A percentile compares a stretch with the other conserved stretches of the same genome.
Evolutionary conservation across 345 rosid species (phyloP).

Genomic region (Bruguiera parviflora): DNA sequence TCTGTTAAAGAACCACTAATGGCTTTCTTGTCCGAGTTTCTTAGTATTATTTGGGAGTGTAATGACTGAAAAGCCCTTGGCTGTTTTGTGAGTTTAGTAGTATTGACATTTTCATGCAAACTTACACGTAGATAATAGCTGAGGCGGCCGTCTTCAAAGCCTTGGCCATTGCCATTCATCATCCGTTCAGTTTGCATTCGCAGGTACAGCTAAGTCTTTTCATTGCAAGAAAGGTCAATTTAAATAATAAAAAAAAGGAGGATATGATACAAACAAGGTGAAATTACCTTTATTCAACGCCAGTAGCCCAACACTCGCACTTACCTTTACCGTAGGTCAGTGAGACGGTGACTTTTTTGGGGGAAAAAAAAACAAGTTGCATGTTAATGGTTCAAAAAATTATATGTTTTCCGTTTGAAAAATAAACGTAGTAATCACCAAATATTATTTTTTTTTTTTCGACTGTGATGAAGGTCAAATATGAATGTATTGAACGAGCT

Average conservation of each 20-base stretch:
- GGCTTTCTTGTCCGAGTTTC: constrained; percentile 24
- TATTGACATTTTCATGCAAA: constrained; percentile 50
- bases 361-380: no score
- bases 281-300: no score
- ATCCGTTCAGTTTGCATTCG: not conserved
- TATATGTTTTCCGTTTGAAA: no score
- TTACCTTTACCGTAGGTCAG: not conserved
- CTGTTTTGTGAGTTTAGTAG: constrained; percentile 1
- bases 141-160: constrained; percentile 31
- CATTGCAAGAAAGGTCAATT: not conserved
- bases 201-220: not conserved
- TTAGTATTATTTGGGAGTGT: not conserved
- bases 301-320: no score
- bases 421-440: no score
- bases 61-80: constrained; percentile 29
- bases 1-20: constrained; percentile 15
- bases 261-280: no score
- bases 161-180: not conserved
- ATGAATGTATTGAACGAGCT: no score
- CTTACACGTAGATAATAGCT: constrained; percentile 38
- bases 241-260: not conserved
- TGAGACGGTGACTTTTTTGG: not conserved
- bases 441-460: no score
- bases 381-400: no score
- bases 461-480: no score